Evolutionary conservation across 345 rosid species (phyloP), one percentile per base, ranked within the genome.

Genomic region (Acer yangbiense): DNA sequence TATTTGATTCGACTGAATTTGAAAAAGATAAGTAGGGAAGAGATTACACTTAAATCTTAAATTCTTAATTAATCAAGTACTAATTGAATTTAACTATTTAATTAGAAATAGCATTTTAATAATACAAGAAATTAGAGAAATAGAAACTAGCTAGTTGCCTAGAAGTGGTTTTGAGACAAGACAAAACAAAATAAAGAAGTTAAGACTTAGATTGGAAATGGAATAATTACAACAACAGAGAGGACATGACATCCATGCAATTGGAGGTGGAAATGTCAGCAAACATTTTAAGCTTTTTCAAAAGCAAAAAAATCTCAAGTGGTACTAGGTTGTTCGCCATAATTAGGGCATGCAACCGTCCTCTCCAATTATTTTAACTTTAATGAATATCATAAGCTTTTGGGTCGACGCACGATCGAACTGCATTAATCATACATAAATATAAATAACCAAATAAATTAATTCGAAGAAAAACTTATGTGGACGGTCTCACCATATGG

Each of bases 321-420:
- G 71, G 88, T 89, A 84, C 92, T 84, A 89, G 90, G 92, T 87
- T 89, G 89, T 82, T 80, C 80, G 89, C 86, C 88, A 84, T 70
- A 35, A 78, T 60, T 16, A 76, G 66, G 83, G 76, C 86, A 87
- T 2, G 7, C 55, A 63, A 71, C 35, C 80, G 78, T 27, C 48
- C 67, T 60, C 44, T 67, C 17, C 75, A 73, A 82, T 77, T 66
- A 74, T 74, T 84, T 57, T 52, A 71, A 58, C 18, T 60, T 60
- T 57, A 57, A 57, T 35, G 39, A 35, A 4, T 35, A 35, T 35
- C 39, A 35, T 35, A 35, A 35, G 39, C 39, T 35, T 35, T 35
- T 35, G 39, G 39, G 39, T 35, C 6, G 39, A 35, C 39, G 39
- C 39, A 35, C 39, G 39, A 35, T 35, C 39, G 39, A 35, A 35